phyloP scores from a whole-genome alignment of 306 rosid species.

The Calophaca sinica region DNA sequence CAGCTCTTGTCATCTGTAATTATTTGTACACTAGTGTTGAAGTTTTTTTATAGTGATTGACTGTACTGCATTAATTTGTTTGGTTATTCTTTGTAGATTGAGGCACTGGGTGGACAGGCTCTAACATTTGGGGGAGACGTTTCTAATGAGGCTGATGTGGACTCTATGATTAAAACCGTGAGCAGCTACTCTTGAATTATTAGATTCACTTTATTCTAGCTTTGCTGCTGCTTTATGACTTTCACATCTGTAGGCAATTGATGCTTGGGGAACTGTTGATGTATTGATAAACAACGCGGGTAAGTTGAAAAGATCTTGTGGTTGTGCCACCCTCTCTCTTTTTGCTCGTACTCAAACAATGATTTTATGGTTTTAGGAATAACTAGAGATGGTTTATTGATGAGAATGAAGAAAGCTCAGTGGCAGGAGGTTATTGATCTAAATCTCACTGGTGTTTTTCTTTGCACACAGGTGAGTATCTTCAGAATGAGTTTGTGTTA shows the following conservation, averaged over 20 bases:
- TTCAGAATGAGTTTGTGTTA: constrained; percentile 19
- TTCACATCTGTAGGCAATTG: constrained; percentile 70
- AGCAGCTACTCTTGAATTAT: constrained; percentile 49
- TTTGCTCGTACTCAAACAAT: constrained; percentile 29
- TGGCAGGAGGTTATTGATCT: constrained; percentile 96
- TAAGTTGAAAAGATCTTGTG: constrained; percentile 43
- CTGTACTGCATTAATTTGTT: constrained; percentile 35
- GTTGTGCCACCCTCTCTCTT: constrained; percentile 16
- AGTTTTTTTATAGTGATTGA: neutral
- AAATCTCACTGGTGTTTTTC: constrained; percentile 94
- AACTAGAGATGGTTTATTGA: constrained; percentile 87
- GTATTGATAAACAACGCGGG: constrained; percentile 91
- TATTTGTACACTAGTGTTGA: neutral
- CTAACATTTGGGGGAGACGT: constrained; percentile 88
- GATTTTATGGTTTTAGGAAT: constrained; percentile 67
- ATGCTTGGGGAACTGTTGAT: constrained; percentile 99
- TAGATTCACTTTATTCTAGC: constrained; percentile 44
- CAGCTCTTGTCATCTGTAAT: constrained; percentile 26
- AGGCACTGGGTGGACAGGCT: constrained; percentile 87
- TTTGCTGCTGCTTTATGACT: constrained; percentile 50
- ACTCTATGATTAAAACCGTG: constrained; percentile 88
- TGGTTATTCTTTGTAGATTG: constrained; percentile 63
- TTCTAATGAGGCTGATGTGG: constrained; percentile 87
- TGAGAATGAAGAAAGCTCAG: constrained; percentile 96
- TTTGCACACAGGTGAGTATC: constrained; percentile 78